Conservation (phyloP, 176 grass and related monocot species). For the Dendrocalamus sinicus region DNA sequence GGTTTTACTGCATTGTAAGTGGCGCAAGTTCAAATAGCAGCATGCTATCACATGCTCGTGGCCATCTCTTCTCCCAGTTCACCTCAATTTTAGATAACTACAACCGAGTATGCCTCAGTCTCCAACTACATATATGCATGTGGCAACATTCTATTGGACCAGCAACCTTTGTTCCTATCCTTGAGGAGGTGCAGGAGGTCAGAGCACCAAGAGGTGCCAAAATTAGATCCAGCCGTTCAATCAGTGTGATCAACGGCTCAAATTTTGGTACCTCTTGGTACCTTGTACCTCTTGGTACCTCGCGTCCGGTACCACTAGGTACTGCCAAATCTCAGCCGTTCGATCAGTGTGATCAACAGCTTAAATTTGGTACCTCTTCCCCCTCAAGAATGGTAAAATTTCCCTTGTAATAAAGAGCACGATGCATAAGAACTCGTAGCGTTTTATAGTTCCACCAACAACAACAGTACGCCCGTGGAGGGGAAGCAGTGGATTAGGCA, state of each 20-base stretch:
- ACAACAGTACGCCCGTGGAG: not conserved
- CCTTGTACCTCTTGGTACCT: too few species aligned
- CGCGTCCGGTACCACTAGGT: too few species aligned
- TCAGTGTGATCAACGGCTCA: too few species aligned
- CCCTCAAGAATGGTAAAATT: too few species aligned
- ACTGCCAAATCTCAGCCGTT: too few species aligned
- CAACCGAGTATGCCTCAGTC: not conserved
- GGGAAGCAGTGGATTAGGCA: not conserved
- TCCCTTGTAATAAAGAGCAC: too few species aligned
- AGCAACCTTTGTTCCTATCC: not conserved
- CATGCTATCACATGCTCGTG: not conserved
- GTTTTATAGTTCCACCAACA: not conserved
- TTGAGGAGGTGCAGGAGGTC: too few species aligned
- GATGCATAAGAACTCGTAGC: not conserved
- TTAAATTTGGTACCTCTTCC: too few species aligned
- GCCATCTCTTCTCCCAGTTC: not conserved
- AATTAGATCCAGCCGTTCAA: too few species aligned
- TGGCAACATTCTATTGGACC: not conserved
- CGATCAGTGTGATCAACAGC: too few species aligned
- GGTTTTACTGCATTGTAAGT: not conserved
- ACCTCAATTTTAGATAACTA: not conserved
- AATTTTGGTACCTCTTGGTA: too few species aligned
- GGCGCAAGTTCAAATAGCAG: not conserved
- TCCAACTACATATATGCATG: not conserved
- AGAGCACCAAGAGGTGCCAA: too few species aligned